Conservation (phyloP, 495 filamentous ascomycete species). For the Coniosporium apollinis region DNA sequence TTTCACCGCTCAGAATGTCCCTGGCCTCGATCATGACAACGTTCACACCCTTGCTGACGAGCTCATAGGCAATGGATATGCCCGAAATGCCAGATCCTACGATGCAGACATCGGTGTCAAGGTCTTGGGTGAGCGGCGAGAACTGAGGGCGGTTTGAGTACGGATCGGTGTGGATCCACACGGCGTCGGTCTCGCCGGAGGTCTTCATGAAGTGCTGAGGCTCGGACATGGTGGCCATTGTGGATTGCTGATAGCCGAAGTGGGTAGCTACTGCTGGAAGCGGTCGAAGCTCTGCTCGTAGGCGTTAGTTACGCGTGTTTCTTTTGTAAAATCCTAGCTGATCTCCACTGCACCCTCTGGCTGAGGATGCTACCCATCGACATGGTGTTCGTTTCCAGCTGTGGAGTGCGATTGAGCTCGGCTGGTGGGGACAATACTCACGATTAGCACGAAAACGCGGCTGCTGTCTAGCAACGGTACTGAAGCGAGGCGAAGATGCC, state of each 20-base stretch:
- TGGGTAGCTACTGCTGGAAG: too few relatives aligned
- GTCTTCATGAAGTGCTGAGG: conserved; percentile 27
- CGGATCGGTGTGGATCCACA: conserved; percentile 36
- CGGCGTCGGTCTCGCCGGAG: conserved; percentile 32
- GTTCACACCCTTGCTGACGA: conserved; percentile 29
- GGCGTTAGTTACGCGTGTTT: too few relatives aligned
- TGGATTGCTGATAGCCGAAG: background rate
- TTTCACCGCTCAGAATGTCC: conserved; percentile 35
- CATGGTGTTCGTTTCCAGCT: too few relatives aligned
- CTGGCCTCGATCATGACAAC: conserved; percentile 40
- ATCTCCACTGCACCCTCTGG: too few relatives aligned
- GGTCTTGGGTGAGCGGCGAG: conserved; percentile 21
- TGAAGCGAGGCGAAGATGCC: too few relatives aligned
- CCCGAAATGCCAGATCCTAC: conserved; percentile 41
- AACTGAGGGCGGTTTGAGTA: conserved; percentile 31
- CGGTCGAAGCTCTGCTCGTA: too few relatives aligned
- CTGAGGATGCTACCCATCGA: too few relatives aligned
- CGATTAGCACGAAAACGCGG: too few relatives aligned
- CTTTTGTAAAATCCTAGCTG: too few relatives aligned
- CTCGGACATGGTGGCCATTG: conserved; percentile 2
- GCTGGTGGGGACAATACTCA: too few relatives aligned
- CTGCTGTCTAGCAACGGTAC: too few relatives aligned
- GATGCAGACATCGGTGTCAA: conserved; percentile 31
- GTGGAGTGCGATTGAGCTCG: too few relatives aligned
- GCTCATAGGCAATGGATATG: conserved; percentile 36